phyloP scores from a whole-genome alignment of 208 protist species.

The Crithidia brevicula region DNA sequence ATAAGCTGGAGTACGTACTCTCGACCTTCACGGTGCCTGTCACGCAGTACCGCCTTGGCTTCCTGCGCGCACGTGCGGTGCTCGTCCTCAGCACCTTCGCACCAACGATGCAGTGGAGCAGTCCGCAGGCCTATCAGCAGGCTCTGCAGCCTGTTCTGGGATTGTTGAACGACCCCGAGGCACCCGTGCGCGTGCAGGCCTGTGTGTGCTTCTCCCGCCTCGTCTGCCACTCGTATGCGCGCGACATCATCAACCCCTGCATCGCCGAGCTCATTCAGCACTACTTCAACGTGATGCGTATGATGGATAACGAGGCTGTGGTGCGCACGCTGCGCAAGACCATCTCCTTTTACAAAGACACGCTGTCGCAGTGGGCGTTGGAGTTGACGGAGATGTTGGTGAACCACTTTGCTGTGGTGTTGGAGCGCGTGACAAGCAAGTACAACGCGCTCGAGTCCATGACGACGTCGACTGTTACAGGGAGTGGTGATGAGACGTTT shows the following conservation, averaged over 20 bases:
- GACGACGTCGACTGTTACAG: background rate
- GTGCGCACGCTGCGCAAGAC: slow-evolving; percentile 90
- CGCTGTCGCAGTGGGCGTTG: slow-evolving; percentile 89
- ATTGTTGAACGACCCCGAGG: slow-evolving; percentile 83
- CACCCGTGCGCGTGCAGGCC: slow-evolving; percentile 89
- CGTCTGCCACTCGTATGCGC: slow-evolving; percentile 69
- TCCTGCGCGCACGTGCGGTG: slow-evolving; percentile 85
- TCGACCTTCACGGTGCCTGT: slow-evolving; percentile 77
- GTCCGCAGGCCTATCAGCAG: slow-evolving; percentile 52
- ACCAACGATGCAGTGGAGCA: slow-evolving; percentile 72
- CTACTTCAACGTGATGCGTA: slow-evolving; percentile 90
- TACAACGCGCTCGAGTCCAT: slow-evolving; percentile 51
- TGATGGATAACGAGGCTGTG: slow-evolving; percentile 92
- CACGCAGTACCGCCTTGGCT: slow-evolving; percentile 65
- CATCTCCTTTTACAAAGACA: slow-evolving; percentile 81
- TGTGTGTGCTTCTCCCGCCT: slow-evolving; percentile 84
- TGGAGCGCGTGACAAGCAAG: slow-evolving; percentile 53
- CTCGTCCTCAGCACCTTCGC: slow-evolving; percentile 76
- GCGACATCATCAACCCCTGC: slow-evolving; percentile 80
- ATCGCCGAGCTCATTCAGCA: slow-evolving; percentile 89
- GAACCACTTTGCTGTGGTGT: slow-evolving; percentile 71
- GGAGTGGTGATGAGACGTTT: background rate
- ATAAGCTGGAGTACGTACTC: slow-evolving; percentile 87
- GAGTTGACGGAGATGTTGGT: slow-evolving; percentile 84
- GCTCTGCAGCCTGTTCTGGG: slow-evolving; percentile 67